Percentiles rank a stretch among this genome's conserved stretches.
phyloP scores from a whole-genome alignment of 2,329 filamentous ascomycete genomes.

The Phialemonium atrogriseum region DNA sequence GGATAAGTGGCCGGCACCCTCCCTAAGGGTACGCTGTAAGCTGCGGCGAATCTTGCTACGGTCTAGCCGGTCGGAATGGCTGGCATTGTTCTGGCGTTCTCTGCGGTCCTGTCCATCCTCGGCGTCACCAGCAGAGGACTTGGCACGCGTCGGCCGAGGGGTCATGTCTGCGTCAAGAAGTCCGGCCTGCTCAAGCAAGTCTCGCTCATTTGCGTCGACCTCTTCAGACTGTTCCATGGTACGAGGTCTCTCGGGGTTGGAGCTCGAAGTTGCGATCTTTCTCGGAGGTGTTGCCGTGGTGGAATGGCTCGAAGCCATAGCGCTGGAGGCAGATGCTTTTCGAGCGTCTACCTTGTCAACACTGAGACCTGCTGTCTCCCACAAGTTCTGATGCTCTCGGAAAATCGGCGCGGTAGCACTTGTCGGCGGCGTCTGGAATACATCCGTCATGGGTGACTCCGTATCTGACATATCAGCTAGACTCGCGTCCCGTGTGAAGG shows the following conservation, averaged over 20 bases:
- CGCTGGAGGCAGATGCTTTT: constrained; percentile 35
- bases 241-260: constrained; percentile 22
- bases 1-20: constrained; percentile 59
- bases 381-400: constrained; percentile 31
- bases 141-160: no score
- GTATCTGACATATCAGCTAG: constrained; percentile 20
- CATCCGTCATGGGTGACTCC: constrained; percentile 32
- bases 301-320: constrained; percentile 26
- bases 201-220: constrained; percentile 59
- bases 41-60: constrained; percentile 71
- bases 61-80: constrained; percentile 39
- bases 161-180: constrained; percentile 47
- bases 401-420: constrained; percentile 27
- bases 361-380: constrained; percentile 29
- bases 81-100: constrained; percentile 13
- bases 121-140: constrained; percentile 28
- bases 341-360: constrained; percentile 25
- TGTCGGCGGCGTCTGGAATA: constrained; percentile 41
- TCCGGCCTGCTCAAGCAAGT: constrained; percentile 59
- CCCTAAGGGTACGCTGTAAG: constrained; percentile 80
- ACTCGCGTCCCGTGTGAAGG: constrained; percentile 22
- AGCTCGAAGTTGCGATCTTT: constrained; percentile 19
- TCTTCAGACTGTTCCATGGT: constrained; percentile 28
- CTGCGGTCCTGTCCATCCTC: constrained; percentile 31
- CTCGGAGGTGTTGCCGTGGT: constrained; percentile 22